A percentile compares a stretch with the other conserved stretches of the same genome.
Evolutionary conservation across 208 protist species (phyloP).

Genomic region (Acanthamoeba polyphaga): DNA sequence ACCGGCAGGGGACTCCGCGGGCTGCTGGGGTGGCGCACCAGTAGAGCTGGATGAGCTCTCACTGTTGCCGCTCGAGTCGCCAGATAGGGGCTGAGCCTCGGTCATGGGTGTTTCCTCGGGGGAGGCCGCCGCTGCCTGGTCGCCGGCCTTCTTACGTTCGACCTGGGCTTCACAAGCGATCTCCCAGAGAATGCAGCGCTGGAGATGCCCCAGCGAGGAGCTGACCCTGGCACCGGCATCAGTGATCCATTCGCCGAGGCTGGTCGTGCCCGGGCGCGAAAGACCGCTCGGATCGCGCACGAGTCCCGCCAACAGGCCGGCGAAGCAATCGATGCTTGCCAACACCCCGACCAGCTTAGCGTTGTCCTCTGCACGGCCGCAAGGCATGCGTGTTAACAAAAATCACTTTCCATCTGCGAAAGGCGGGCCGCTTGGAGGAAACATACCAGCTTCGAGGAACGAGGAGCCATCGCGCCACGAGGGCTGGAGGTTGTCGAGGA

Average conservation of each 20-base stretch:
- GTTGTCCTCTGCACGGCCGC: background rate
- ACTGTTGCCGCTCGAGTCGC: background rate
- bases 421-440: background rate
- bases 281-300: conserved; percentile 52
- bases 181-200: conserved; percentile 74
- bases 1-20: background rate
- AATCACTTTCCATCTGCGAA: too few species aligned
- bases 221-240: conserved; percentile 3
- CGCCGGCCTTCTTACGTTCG: conserved; percentile 25
- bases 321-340: conserved; percentile 64
- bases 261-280: background rate
- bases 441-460: conserved; percentile 38
- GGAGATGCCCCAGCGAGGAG: conserved; percentile 38
- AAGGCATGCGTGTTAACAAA: too few species aligned
- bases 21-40: background rate
- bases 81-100: background rate
- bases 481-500: conserved; percentile 46
- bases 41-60: background rate
- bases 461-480: conserved; percentile 43
- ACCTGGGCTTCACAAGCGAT: conserved; percentile 41
- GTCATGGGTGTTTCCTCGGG: background rate
- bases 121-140: background rate
- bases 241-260: conserved; percentile 61
- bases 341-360: background rate
- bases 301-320: conserved; percentile 36